Conservation (phyloP, 805 yeast species). For the Candida namnaoensis region DNA sequence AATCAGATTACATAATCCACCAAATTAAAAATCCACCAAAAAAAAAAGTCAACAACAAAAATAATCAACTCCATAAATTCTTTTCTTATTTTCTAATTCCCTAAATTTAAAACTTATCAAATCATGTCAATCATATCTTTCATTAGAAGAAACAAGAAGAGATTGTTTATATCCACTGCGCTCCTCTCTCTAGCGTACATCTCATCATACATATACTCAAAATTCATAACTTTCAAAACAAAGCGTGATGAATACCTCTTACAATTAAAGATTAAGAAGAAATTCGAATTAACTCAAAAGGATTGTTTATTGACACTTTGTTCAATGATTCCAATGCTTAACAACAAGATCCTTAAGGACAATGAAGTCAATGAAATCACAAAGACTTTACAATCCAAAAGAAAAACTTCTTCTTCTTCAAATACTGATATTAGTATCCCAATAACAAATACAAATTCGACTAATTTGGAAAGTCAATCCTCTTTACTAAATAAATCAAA, state of each 20-base stretch:
- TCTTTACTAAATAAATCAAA: constrained; percentile 28
- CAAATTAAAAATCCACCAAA: too few relatives aligned
- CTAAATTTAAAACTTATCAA: too few relatives aligned
- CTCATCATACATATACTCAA: constrained; percentile 35
- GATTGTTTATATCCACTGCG: constrained; percentile 31
- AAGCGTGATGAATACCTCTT: constrained; percentile 53
- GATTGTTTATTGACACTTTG: constrained; percentile 81
- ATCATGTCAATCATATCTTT: constrained; percentile 22
- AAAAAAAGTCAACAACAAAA: too few relatives aligned
- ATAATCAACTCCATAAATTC: too few relatives aligned
- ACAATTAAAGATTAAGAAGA: constrained; percentile 25
- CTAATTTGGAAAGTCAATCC: constrained; percentile 13
- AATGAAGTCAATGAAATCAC: constrained; percentile 72
- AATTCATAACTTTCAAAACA: constrained; percentile 40
- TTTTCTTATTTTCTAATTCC: too few relatives aligned
- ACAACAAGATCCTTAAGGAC: constrained; percentile 50
- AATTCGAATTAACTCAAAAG: constrained; percentile 88
- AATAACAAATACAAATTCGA: constrained; percentile 29
- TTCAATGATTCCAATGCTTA: constrained; percentile 72
- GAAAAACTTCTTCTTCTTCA: constrained; percentile 17
- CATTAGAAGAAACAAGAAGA: constrained; percentile 33
- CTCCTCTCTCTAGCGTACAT: constrained; percentile 35
- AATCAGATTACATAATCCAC: too few relatives aligned
- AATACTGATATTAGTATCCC: constrained; percentile 24
- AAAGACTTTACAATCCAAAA: constrained; percentile 54